Evolutionary conservation across 2,329 filamentous ascomycete genomes (phyloP).

Genomic region (Aureobasidium sp.): DNA sequence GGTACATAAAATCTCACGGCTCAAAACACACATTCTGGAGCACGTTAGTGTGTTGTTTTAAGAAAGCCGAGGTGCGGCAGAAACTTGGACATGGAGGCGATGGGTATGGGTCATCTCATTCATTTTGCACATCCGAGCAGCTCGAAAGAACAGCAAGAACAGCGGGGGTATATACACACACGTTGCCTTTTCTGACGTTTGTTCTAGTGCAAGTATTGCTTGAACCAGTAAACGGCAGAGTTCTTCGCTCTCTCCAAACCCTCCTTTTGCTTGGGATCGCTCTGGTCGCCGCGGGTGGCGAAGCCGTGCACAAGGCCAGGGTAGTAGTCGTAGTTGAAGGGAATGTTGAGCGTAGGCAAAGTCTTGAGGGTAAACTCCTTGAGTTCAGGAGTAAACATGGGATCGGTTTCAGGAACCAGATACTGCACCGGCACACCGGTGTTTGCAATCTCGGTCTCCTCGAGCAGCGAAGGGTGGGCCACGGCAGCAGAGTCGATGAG

Average conservation of each 20-base stretch:
- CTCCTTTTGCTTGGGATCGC: slow-evolving; percentile 31
- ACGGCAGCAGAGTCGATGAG: slow-evolving; percentile 39
- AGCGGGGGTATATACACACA: background rate
- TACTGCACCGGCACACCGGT: slow-evolving; percentile 44
- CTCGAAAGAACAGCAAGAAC: too few relatives aligned
- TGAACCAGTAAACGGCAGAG: slow-evolving; percentile 15
- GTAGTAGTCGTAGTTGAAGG: slow-evolving; percentile 45
- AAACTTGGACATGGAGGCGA: too few relatives aligned
- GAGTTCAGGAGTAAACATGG: slow-evolving; percentile 35
- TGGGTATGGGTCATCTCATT: too few relatives aligned
- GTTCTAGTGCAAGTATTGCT: slow-evolving; percentile 13
- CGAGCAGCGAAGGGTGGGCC: slow-evolving; percentile 39
- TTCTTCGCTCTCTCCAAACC: slow-evolving; percentile 41
- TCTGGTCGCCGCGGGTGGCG: slow-evolving; percentile 35
- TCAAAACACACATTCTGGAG: too few relatives aligned
- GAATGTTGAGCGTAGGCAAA: slow-evolving; percentile 30
- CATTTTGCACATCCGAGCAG: too few relatives aligned
- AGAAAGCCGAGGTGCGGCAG: too few relatives aligned
- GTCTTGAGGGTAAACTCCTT: slow-evolving; percentile 36
- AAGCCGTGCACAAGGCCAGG: slow-evolving; percentile 42
- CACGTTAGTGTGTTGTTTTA: too few relatives aligned
- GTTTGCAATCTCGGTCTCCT: slow-evolving; percentile 37
- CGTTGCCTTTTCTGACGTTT: too few relatives aligned
- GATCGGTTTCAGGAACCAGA: slow-evolving; percentile 43
- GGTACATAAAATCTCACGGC: too few relatives aligned